Conservation (phyloP, 108 stramenopile genomes). For the Skeletonema grethae region DNA sequence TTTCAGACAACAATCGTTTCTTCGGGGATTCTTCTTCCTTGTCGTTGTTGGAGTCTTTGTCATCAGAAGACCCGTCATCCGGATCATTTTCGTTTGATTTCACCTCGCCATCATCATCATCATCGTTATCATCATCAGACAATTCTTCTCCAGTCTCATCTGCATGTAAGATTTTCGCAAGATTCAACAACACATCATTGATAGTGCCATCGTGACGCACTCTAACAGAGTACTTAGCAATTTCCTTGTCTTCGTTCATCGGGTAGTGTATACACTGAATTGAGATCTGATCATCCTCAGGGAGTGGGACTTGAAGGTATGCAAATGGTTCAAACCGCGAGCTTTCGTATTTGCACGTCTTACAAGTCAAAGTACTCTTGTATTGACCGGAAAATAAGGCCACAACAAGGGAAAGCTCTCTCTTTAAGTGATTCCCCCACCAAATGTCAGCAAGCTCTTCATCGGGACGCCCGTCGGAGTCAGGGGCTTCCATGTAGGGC, state of each 20-base stretch:
- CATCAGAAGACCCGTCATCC: constrained; percentile 30
- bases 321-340: constrained; percentile 97
- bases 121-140: constrained; percentile 8
- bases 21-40: constrained; percentile 26
- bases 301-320: constrained; percentile 91
- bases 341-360: constrained; percentile 92
- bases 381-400: constrained; percentile 96
- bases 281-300: constrained; percentile 86
- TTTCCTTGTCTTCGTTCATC: constrained; percentile 38
- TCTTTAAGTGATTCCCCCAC: constrained; percentile 95
- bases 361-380: constrained; percentile 94
- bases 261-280: constrained; percentile 76
- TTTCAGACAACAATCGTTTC: constrained; percentile 42
- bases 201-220: constrained; percentile 78
- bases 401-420: constrained; percentile 93
- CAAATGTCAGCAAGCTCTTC: constrained; percentile 95
- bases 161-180: constrained; percentile 64
- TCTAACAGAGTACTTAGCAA: constrained; percentile 78
- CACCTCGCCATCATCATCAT: constrained; percentile 8
- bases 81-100: constrained; percentile 10
- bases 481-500: constrained; percentile 94
- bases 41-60: constrained; percentile 9
- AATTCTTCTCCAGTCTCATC: constrained; percentile 40
- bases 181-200: constrained; percentile 69
- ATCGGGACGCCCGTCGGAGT: constrained; percentile 93